Base-by-base conservation (phyloP, 768 basidiomycete genomes). In the Amanita muscaria region DNA sequence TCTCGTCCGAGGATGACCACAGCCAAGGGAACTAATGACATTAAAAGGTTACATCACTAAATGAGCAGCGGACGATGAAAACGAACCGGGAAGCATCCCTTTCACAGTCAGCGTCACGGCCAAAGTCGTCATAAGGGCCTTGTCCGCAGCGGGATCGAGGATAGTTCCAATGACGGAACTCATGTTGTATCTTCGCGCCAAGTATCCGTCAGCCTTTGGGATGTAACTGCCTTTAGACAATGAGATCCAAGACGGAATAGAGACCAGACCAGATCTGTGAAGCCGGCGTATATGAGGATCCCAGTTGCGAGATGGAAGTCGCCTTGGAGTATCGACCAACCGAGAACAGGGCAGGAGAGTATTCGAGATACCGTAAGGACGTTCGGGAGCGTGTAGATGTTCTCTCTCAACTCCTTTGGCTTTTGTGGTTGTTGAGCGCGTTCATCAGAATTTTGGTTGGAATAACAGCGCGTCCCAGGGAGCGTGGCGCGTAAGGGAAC, bases 111-210 rank as follows among this genome's bases (percentile, higher is more conserved):
- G 65, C 1, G 91, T 84, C 37, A 92, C 66, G 0, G 88, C 89
- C 55, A 99, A 67, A 1, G 93, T 97, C 1, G 96, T 94, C 84
- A 99, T 86, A 33, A 99, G 67, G 9, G 79, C 72, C 63, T 99
- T 99, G 73, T 99, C 96, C 2, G 96, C 96, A 0, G 94, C 90
- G 10, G 96, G 96, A 60, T 99, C 96, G 10, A 99, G 73, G 46
- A 98, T 91, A 7, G 88, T 88, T 15, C 96, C 96, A 15, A 98
- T 71, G n/a, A 98, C 91, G 10, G 88, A 80, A 42, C 76, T 75
- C 84, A 88, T 89, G 21, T 85, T 80, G 68, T 73, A 97, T 45
- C 74, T 74, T 52, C 96, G 72, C 1, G 96, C 96, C 48, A 99
- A 64, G 58, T 69, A 97, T 0, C 96, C 96, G 55, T 99, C 96